These are phyloP conservation scores for Lathyrus tuberosus DNA, from an alignment of 306 rosid species.

Conservation along the genomic window DNA sequence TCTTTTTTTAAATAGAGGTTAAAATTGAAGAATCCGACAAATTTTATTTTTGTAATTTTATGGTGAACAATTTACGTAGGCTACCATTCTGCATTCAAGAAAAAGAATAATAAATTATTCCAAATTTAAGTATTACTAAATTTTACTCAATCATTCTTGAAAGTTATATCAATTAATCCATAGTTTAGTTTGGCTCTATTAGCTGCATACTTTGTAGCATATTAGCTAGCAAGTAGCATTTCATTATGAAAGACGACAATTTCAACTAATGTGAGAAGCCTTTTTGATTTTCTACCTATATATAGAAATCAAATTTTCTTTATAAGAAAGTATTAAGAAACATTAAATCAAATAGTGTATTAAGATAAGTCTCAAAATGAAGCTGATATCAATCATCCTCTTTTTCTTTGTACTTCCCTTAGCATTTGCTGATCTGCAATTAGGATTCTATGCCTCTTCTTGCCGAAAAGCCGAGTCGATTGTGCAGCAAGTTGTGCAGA, in stretches of 20 bases:
- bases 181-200: conserved; percentile 26
- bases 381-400: conserved; percentile 12
- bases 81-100: neutral
- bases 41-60: neutral
- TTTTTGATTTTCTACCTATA: conserved; percentile 3
- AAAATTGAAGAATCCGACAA: no score
- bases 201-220: conserved; percentile 14
- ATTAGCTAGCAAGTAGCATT: conserved; percentile 1
- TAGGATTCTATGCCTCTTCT: conserved; percentile 39
- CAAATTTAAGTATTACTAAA: neutral
- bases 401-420: conserved; percentile 35
- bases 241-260: conserved; percentile 20
- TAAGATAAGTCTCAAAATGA: conserved; percentile 28
- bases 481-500: conserved; percentile 42
- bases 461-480: conserved; percentile 57
- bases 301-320: conserved; percentile 2
- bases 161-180: neutral
- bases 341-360: neutral
- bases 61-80: neutral
- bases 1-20: no score
- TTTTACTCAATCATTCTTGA: conserved; percentile 1
- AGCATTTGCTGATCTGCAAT: conserved; percentile 15
- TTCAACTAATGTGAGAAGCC: neutral
- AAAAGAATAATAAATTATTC: conserved; percentile 4
- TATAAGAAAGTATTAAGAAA: neutral